phyloP scores from a whole-genome alignment of 1,139 yeast species.

The Eremothecium coryli region DNA sequence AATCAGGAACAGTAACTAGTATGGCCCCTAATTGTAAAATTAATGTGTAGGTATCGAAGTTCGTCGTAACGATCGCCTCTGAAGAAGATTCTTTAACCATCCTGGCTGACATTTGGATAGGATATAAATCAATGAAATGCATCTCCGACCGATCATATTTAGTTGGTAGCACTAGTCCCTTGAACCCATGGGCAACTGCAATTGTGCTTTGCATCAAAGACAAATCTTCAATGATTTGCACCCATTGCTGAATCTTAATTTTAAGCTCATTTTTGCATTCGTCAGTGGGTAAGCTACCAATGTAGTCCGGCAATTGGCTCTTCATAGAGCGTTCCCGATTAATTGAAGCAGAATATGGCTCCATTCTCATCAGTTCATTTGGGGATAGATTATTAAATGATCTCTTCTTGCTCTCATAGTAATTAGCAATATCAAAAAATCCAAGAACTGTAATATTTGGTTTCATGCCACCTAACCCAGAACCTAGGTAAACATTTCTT shows the following conservation, averaged over 20 bases:
- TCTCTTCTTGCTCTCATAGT: conserved; percentile 9
- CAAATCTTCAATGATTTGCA: conserved; percentile 81
- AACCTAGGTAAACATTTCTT: conserved; percentile 78
- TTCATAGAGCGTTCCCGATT: neutral
- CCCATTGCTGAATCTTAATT: conserved; percentile 76
- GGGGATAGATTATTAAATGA: neutral
- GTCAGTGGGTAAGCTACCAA: conserved; percentile 64
- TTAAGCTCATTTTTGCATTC: conserved; percentile 61
- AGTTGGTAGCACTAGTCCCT: conserved; percentile 47
- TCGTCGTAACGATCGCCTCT: conserved; percentile 54
- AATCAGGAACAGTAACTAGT: conserved; percentile 80
- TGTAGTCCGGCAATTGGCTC: conserved; percentile 13
- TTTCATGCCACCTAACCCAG: conserved; percentile 94
- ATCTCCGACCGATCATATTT: conserved; percentile 17
- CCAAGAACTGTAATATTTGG: conserved; percentile 92
- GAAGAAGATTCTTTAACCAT: conserved; percentile 45
- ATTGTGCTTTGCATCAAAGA: conserved; percentile 89
- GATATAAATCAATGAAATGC: conserved; percentile 71
- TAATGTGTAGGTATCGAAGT: conserved; percentile 89
- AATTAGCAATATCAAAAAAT: conserved; percentile 47
- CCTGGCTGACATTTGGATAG: conserved; percentile 90
- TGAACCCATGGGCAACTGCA: conserved; percentile 86
- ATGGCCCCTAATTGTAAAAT: conserved; percentile 91
- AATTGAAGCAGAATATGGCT: neutral
- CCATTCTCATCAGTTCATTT: neutral